Evolutionary conservation across 495 filamentous ascomycete species (phyloP).

Genomic region (Annulohypoxylon stygium): DNA sequence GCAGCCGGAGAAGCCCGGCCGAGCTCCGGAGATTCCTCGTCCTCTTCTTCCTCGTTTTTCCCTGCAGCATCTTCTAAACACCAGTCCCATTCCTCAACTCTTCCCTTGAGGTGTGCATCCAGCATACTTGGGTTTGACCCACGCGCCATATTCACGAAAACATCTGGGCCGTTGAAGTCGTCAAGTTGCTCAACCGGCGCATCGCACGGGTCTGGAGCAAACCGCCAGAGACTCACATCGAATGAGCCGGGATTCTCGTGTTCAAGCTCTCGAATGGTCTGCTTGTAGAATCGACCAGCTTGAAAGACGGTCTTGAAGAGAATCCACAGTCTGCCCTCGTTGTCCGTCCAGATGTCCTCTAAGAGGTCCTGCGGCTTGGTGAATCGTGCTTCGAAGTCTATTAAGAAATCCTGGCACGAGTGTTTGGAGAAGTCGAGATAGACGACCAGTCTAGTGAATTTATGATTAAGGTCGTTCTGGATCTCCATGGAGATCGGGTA

Average conservation of each 20-base stretch:
- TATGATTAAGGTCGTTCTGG: background rate
- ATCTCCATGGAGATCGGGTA: conserved; percentile 9
- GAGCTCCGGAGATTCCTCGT: background rate
- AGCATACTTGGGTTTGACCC: conserved; percentile 9
- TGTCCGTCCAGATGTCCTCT: conserved; percentile 30
- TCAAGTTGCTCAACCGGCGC: background rate
- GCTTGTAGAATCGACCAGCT: conserved; percentile 25
- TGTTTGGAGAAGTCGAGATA: background rate
- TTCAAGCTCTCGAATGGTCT: background rate
- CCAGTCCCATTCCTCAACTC: background rate
- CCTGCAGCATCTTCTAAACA: background rate
- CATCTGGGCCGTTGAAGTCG: too few species aligned
- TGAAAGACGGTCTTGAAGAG: conserved; percentile 14
- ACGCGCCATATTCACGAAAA: background rate
- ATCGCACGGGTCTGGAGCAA: conserved; percentile 31
- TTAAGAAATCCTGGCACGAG: background rate
- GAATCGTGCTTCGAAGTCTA: background rate
- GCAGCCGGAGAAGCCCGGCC: background rate
- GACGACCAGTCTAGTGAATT: background rate
- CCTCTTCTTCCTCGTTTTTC: background rate
- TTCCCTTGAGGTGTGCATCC: background rate
- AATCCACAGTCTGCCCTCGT: background rate
- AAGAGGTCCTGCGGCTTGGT: conserved; percentile 8
- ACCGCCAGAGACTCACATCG: background rate
- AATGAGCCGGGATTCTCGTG: background rate